phyloP scores from a whole-genome alignment of 768 basidiomycete species.

The Lentinus tigrinus region DNA sequence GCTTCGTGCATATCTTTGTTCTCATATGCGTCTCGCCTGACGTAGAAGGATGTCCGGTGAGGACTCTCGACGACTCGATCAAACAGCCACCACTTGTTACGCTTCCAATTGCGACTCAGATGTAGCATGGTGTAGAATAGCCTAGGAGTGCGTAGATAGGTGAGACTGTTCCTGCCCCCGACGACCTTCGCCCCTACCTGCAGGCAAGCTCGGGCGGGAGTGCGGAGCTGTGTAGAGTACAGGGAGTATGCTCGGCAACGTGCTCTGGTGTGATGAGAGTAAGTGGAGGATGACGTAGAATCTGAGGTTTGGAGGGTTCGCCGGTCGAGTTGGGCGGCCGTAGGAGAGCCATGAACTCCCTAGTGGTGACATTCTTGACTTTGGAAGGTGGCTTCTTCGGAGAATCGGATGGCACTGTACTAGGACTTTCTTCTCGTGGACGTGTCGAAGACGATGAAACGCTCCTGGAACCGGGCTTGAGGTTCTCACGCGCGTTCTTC shows the following conservation, averaged over 20 bases:
- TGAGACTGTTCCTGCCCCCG: not conserved
- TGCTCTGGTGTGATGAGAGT: conserved; percentile 59
- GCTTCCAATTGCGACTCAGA: conserved; percentile 58
- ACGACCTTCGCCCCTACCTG: conserved; percentile 15
- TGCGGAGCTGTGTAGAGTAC: conserved; percentile 67
- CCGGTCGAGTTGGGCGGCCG: conserved; percentile 43
- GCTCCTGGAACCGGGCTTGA: not conserved
- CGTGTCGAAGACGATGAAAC: not conserved
- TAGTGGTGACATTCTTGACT: conserved; percentile 30
- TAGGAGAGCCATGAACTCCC: conserved; percentile 57
- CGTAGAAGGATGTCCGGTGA: conserved; percentile 79
- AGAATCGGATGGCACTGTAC: not conserved
- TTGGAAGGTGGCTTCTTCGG: conserved; percentile 13
- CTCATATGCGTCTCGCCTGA: conserved; percentile 35
- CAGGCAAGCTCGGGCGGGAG: conserved; percentile 77
- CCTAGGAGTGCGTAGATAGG: conserved; percentile 22
- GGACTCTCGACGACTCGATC: conserved; percentile 82
- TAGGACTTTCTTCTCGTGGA: not conserved
- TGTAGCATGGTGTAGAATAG: conserved; percentile 75
- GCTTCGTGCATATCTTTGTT: conserved; percentile 63
- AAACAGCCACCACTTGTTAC: conserved; percentile 84
- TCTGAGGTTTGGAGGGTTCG: conserved; percentile 31
- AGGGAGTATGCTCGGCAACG: conserved; percentile 70
- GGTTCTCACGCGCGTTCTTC: not conserved
- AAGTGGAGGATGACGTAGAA: conserved; percentile 47